Percentiles rank a stretch among this genome's conserved stretches.
Conservation (phyloP, 1,284 basidiomycete genomes). For the Cutaneotrichosporon cyanovorans region DNA sequence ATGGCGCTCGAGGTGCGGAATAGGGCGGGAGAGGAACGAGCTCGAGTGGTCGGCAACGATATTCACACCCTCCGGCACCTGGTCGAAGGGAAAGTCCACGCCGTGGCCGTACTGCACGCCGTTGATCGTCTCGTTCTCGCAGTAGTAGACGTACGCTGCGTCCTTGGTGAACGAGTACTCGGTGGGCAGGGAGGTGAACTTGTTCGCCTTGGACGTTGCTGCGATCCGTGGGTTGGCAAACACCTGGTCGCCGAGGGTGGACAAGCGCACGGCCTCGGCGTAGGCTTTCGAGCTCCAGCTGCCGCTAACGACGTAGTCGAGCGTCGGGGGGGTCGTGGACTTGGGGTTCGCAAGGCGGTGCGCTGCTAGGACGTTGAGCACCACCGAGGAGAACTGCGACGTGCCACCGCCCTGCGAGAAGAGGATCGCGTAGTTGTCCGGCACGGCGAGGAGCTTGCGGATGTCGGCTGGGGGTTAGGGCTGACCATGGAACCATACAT, state of each 20-base stretch:
- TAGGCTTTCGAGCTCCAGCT: constrained; percentile 82
- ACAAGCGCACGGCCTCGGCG: constrained; percentile 64
- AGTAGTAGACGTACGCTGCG: constrained; percentile 92
- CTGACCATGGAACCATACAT: too few species aligned
- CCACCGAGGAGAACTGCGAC: constrained; percentile 78
- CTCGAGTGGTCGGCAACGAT: constrained; percentile 94
- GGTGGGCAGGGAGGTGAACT: constrained; percentile 73
- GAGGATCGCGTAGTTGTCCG: constrained; percentile 73
- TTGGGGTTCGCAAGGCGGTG: constrained; percentile 55
- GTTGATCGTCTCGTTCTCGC: constrained; percentile 98
- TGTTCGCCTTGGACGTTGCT: constrained; percentile 59
- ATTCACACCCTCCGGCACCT: constrained; percentile 60
- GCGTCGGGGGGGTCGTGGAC: constrained; percentile 43
- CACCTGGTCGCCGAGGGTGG: constrained; percentile 48
- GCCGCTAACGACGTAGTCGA: constrained; percentile 87
- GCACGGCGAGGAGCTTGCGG: constrained; percentile 68
- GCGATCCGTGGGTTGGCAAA: constrained; percentile 58
- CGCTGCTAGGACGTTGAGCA: constrained; percentile 67
- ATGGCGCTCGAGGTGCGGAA: constrained; percentile 76
- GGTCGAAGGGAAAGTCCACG: constrained; percentile 72
- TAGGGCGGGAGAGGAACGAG: constrained; percentile 93
- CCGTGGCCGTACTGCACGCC: constrained; percentile 79
- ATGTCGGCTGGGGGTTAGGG: constrained; percentile 53
- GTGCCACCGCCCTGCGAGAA: constrained; percentile 90
- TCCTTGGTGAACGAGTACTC: constrained; percentile 66